A percentile compares a stretch with the other conserved stretches of the same genome.
Conservation (phyloP, 2,329 filamentous ascomycete species). For the Pseudocercospora macadamiae region DNA sequence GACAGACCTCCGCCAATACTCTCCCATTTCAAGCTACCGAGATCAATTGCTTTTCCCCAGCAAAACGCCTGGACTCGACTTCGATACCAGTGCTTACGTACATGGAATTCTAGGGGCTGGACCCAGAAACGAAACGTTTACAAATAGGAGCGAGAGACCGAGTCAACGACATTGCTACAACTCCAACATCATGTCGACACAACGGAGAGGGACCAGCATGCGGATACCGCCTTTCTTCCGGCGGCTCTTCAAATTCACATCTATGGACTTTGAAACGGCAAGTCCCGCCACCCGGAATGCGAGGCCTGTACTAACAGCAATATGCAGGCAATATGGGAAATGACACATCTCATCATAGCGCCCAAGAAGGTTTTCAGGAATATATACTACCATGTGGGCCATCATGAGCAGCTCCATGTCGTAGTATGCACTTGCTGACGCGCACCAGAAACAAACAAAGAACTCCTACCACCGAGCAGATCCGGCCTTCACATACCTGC, state of each 20-base stretch:
- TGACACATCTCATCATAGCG: constrained; percentile 68
- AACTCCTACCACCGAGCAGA: constrained; percentile 72
- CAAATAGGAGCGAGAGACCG: neutral
- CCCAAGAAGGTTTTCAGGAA: constrained; percentile 73
- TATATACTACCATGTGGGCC: constrained; percentile 70
- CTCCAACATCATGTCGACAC: constrained; percentile 28
- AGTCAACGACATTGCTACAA: neutral
- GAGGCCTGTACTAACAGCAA: neutral
- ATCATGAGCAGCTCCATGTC: too few relatives aligned
- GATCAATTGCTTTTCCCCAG: neutral
- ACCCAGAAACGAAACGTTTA: neutral
- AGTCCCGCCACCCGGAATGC: constrained; percentile 8
- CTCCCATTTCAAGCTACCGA: too few relatives aligned
- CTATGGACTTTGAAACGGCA: constrained; percentile 73
- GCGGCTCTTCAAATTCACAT: constrained; percentile 70
- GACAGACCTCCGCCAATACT: too few relatives aligned
- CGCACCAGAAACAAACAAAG: constrained; percentile 59
- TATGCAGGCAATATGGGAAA: constrained; percentile 65
- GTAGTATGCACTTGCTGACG: neutral
- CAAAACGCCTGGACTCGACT: too few relatives aligned
- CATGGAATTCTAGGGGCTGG: neutral
- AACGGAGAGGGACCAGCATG: constrained; percentile 47
- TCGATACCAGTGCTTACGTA: too few relatives aligned
- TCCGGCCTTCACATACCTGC: constrained; percentile 70
- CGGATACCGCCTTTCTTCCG: constrained; percentile 70